A percentile compares a stretch with the other conserved stretches of the same genome.
Conservation (phyloP, 768 basidiomycete genomes). For the Lentinula edodes region DNA sequence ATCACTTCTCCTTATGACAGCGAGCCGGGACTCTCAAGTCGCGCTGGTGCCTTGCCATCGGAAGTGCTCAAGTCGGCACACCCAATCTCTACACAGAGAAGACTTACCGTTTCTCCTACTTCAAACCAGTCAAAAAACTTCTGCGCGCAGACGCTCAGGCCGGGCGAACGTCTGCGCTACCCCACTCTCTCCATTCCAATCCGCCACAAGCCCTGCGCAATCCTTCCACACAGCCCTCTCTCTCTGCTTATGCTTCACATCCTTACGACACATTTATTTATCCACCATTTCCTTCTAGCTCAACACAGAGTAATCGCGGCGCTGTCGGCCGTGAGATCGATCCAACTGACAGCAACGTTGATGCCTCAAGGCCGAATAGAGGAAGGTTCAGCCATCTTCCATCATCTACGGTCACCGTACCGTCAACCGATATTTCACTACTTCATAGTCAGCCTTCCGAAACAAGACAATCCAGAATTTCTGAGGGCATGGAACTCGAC, state of each 20-base stretch:
- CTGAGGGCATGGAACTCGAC: neutral
- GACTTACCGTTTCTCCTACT: slow-evolving; percentile 23
- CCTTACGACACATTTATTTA: neutral
- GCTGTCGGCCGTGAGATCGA: neutral
- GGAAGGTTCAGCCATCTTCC: neutral
- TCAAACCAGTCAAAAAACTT: slow-evolving; percentile 57
- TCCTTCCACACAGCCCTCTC: neutral
- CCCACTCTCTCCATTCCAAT: neutral
- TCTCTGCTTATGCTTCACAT: neutral
- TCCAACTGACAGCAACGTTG: neutral
- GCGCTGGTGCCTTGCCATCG: neutral
- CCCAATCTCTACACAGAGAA: slow-evolving; percentile 36
- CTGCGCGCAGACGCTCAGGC: slow-evolving; percentile 72
- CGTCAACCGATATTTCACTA: neutral
- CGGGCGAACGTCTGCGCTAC: slow-evolving; percentile 69
- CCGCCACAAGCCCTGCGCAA: neutral
- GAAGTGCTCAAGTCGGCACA: neutral
- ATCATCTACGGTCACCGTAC: neutral
- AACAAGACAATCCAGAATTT: neutral
- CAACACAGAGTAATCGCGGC: neutral
- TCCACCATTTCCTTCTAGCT: neutral
- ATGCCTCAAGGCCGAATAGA: neutral
- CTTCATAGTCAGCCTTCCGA: neutral
- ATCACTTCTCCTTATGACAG: slow-evolving; percentile 5
- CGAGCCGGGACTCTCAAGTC: neutral